A percentile compares a stretch with the other conserved stretches of the same genome.
Conservation (phyloP, 768 basidiomycete species). For the Lentinus brumalis region DNA sequence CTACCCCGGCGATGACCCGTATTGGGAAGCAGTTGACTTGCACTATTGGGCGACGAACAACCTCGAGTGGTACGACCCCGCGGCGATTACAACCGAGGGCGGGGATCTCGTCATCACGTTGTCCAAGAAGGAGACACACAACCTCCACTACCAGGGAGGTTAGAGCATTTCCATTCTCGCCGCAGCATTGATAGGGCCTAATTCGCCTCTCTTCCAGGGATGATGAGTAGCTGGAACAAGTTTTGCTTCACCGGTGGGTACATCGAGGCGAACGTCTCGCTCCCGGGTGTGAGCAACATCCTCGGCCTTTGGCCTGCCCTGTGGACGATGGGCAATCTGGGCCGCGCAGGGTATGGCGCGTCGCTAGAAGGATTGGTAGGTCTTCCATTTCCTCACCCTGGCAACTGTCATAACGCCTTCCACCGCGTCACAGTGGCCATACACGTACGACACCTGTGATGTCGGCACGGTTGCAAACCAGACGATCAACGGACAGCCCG, state of each 20-base stretch:
- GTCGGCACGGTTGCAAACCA: slow-evolving; percentile 92
- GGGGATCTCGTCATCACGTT: slow-evolving; percentile 81
- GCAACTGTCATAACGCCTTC: not conserved
- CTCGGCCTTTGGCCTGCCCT: slow-evolving; percentile 76
- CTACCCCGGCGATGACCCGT: slow-evolving; percentile 84
- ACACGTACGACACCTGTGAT: slow-evolving; percentile 84
- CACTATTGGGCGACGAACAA: slow-evolving; percentile 66
- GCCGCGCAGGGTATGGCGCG: slow-evolving; percentile 88
- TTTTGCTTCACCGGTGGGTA: slow-evolving; percentile 93
- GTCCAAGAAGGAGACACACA: slow-evolving; percentile 63
- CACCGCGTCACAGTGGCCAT: slow-evolving; percentile 61
- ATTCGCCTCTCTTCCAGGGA: slow-evolving; percentile 18
- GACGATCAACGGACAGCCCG: slow-evolving; percentile 65
- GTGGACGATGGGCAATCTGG: slow-evolving; percentile 83
- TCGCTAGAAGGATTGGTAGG: slow-evolving; percentile 78
- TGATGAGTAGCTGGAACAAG: slow-evolving; percentile 82
- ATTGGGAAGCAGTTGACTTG: slow-evolving; percentile 83
- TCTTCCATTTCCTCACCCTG: slow-evolving; percentile 5
- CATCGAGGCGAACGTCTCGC: slow-evolving; percentile 63
- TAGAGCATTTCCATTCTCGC: not conserved
- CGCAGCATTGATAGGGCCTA: not conserved
- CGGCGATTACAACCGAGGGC: slow-evolving; percentile 67
- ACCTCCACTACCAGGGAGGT: slow-evolving; percentile 71
- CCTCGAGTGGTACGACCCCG: slow-evolving; percentile 84
- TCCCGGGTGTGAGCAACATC: slow-evolving; percentile 70